These are phyloP conservation scores for Cryptococcus sp. DNA, from an alignment of 1,284 basidiomycete genomes.

Conservation along the genomic window DNA sequence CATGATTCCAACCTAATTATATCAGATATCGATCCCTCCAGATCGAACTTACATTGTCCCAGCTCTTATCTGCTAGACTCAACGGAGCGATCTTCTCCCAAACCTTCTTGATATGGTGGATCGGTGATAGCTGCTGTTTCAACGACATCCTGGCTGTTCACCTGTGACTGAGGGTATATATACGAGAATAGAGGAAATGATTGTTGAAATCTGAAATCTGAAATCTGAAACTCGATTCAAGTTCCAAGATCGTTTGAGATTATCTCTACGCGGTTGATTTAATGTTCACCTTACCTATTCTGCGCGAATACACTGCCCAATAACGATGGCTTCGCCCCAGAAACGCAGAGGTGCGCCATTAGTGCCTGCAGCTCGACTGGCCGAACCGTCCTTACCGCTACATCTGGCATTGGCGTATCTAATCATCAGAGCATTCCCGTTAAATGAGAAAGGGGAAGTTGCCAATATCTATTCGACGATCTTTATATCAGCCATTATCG, in stretches of 20 bases:
- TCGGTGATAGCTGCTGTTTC: constrained; percentile 17
- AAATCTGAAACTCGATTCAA: not conserved
- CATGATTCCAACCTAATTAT: constrained; percentile 68
- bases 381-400: constrained; percentile 23
- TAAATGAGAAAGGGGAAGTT: constrained; percentile 10
- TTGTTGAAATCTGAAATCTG: not conserved
- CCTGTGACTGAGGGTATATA: too few relatives aligned
- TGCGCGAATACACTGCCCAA: not conserved
- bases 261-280: not conserved
- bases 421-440: constrained; percentile 21
- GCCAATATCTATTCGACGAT: constrained; percentile 20
- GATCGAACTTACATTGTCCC: constrained; percentile 73
- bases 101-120: constrained; percentile 38
- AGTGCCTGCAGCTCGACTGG: not conserved
- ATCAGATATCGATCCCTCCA: constrained; percentile 1
- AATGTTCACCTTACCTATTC: too few relatives aligned
- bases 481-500: constrained; percentile 28
- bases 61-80: constrained; percentile 69
- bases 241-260: not conserved
- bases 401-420: constrained; percentile 35
- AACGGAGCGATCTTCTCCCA: constrained; percentile 70
- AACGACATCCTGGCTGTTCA: too few relatives aligned
- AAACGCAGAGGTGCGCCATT: not conserved
- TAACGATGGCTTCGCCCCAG: constrained; percentile 1
- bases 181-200: not conserved